Base-by-base conservation (phyloP, 208 protist genomes). In the Jaenimonas drosophilae region DNA sequence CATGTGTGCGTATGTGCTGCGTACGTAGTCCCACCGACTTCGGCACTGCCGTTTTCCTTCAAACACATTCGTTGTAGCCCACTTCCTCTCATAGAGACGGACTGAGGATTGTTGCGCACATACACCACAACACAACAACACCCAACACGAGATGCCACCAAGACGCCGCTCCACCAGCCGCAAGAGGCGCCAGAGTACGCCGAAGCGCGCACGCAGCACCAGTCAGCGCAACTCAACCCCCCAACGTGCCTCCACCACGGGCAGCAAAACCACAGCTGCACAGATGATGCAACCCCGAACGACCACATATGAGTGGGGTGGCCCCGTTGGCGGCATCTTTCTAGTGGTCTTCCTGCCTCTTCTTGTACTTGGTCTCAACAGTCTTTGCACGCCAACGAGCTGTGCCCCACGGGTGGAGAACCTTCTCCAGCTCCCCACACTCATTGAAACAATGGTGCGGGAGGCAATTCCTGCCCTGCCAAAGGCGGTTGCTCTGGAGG, bases 301-400 rank as follows among this genome's bases (percentile, higher is more conserved):
- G 12, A 69, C 36, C 16, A 40, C 34, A 0, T 92, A 78, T 40
- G 74, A 92, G 53, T 92, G 84, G 79, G 79, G 79, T 16, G 84
- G 84, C 24, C 79, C 84, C 6, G 2, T 74, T 3, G 84, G 84
- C 5, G 68, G 46, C 7, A 27, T 67, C 12, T 55, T 45, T 21
- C 75, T 89, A 59, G 59, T 88, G 6, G 0, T 72, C 14, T 36
- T 76, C 7, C 71, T 92, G 2, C 84, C 84, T 0, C 19, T 41
- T 2, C 55, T 84, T 27, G 84, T 92, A 3, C 9, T 85, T 2
- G 34, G 41, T 0, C 55, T 92, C 25, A 88, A 84, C 57, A 53
- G 62, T 21, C 49, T 88, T 16, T 89, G 79, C 52, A 39, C 34
- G 16, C 50, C 42, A 1, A 61, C 44, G 12, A 31, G 43, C 40